Evolutionary conservation across 495 filamentous ascomycete genomes (phyloP), one percentile per base, ranked within the genome.

Genomic region (Aspergillus biplanus): DNA sequence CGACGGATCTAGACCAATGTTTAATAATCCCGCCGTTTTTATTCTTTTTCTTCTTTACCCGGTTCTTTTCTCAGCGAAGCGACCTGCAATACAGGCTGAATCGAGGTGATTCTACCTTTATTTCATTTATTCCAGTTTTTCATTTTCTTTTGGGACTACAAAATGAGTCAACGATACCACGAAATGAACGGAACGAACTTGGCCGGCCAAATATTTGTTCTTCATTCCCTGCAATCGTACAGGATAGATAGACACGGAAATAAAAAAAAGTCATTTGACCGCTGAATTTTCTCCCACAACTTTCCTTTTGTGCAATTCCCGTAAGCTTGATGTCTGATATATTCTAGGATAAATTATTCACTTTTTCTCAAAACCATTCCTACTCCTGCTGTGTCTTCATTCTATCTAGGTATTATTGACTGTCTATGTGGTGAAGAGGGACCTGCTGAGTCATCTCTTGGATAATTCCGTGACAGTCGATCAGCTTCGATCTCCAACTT

Each of bases 81-180:
- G 21, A 16, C 18, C 33, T 49, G 33, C 15, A 18, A 7, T 49
- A 37, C 58, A n/a, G 58, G 33, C 58, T 60, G 42, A 34, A 56
- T 56, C 39, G 37, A 42, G 35, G 15, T 52, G 33, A 8, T 27
- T 27, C 21, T 27, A 52, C 33, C 8, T 56, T 33, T 46, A 18
- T 18, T 58, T 65, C 31, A n/a, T 32, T 58, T 27, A 27, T 27
- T 2, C 21, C 21, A 27, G 21, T 27, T 27, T 27, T 44, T 33
- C 54, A 11, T 33, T 39, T 49, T 48, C 21, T 49, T 64, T 61
- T 58, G 39, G 54, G 65, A 64, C 52, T 58, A 67, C 63, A 59
- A 66, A 71, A 71, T 68, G 70, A 70, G 37, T 61, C 63, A 39
- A 78, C 69, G 75, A 78, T 78, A 76, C 75, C 74, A 79, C 72